These are phyloP conservation scores for Phytopythium ostracodes DNA, from an alignment of 352 stramenopile genomes.

Conservation along the genomic window DNA sequence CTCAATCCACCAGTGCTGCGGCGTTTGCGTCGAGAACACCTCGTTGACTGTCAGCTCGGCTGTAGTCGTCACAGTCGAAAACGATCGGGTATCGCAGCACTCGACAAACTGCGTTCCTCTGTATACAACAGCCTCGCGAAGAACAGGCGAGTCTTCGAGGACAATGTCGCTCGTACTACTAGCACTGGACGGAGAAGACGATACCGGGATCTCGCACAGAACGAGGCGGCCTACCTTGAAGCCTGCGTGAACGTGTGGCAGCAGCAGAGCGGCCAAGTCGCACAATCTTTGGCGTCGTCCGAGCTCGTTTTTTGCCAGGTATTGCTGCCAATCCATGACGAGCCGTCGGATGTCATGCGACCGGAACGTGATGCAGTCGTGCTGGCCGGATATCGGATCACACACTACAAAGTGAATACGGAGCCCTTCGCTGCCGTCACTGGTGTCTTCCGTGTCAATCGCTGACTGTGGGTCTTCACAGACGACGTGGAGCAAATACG, in stretches of 20 bases:
- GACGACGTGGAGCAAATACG: slow-evolving; percentile 54
- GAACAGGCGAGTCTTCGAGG: not conserved
- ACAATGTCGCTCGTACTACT: not conserved
- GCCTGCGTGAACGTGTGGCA: slow-evolving; percentile 40
- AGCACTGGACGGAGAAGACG: no score
- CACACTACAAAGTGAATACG: slow-evolving; percentile 34
- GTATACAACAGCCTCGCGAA: slow-evolving; percentile 24
- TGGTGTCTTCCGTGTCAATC: slow-evolving; percentile 12
- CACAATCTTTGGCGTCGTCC: slow-evolving; percentile 31
- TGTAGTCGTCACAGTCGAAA: slow-evolving; percentile 9
- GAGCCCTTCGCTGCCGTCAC: slow-evolving; percentile 20
- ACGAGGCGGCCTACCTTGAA: slow-evolving; percentile 74
- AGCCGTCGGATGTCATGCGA: slow-evolving; percentile 43
- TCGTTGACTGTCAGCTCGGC: slow-evolving; percentile 50
- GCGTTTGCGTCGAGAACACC: slow-evolving; percentile 40
- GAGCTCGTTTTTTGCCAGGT: slow-evolving; percentile 14
- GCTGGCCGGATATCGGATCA: slow-evolving; percentile 22
- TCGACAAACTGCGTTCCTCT: slow-evolving; percentile 39
- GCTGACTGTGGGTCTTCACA: slow-evolving; percentile 53
- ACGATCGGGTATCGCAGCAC: not conserved
- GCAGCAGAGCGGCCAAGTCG: slow-evolving; percentile 41
- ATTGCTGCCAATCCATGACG: slow-evolving; percentile 37
- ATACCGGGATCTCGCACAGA: slow-evolving; percentile 30
- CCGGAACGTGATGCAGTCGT: slow-evolving; percentile 45
- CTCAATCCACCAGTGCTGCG: slow-evolving; percentile 63